phyloP scores from a whole-genome alignment of 148 eudicot genomes.

The Suaeda aralocaspica region DNA sequence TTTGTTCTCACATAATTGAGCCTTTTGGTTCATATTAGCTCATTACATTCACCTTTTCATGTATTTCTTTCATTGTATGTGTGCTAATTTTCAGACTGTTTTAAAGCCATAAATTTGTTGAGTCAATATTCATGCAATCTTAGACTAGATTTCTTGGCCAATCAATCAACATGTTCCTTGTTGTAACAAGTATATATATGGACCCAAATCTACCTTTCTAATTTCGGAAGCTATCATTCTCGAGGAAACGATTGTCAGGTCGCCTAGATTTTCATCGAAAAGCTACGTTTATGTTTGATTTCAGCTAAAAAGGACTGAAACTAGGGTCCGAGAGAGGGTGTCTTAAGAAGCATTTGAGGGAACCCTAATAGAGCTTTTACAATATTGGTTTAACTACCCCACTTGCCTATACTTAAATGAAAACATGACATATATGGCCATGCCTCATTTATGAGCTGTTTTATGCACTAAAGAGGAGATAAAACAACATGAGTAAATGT shows the following conservation, averaged over 20 bases:
- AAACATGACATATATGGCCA: constrained; percentile 20
- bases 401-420: constrained; percentile 25
- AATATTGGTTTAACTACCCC: constrained; percentile 16
- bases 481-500: constrained; percentile 19
- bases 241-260: constrained; percentile 4
- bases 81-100: neutral
- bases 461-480: constrained; percentile 19
- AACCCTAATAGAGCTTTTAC: constrained; percentile 8
- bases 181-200: neutral
- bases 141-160: constrained; percentile 16
- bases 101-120: neutral
- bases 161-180: constrained; percentile 3
- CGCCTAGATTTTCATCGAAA: neutral
- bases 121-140: constrained; percentile 12
- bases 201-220: constrained; percentile 8
- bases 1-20: constrained; percentile 23
- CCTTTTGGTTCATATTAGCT: neutral
- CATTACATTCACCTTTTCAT: constrained; percentile 9
- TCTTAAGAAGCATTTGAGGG: constrained; percentile 16
- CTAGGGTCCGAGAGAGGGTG: neutral
- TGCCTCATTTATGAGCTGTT: constrained; percentile 28
- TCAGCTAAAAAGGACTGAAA: neutral
- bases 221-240: constrained; percentile 4
- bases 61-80: neutral
- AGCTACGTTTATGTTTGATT: constrained; percentile 1